Base-by-base conservation (phyloP, 1,284 basidiomycete species). In the Papiliotrema laurentii region DNA sequence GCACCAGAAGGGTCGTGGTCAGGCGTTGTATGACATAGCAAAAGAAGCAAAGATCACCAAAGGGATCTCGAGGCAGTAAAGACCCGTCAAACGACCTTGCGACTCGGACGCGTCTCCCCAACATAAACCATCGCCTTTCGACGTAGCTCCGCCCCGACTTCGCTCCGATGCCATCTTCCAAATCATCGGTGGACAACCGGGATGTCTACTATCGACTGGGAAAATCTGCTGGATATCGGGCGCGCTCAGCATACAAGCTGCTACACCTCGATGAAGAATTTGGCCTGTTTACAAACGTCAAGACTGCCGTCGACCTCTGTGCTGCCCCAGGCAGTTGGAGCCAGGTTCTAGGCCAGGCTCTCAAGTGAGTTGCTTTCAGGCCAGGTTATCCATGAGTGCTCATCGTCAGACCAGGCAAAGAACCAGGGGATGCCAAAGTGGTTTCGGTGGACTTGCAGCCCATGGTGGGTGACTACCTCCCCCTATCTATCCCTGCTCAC, bases 381-480 rank as follows among this genome's bases (percentile, higher is more conserved):
- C 26, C 30, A 31, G 31, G n/a, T 28, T 14, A 24, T 40, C 21
- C 34, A 16, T 13, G 21, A 27, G 25, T 24, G 30, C 31, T 22
- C 5, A 42, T 24, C n/a, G 2, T 43, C n/a, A 56, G 54, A 35
- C 50, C 47, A 3, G 47, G 55, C 19, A 55, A 50, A 25, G 47
- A 45, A n/a, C 16, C 21, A 25, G 52, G 28, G 6, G 47, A 49
- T 13, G 19, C 25, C 4, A 72, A 67, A 31, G 76, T 81, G 35
- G 78, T 81, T 9, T 77, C 78, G 4, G 72, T 81, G 11, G 80
- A 81, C 58, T 62, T 81, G 26, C 80, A 81, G 59, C 75, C 79
- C 5, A 81, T 81, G 79, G 74, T 74, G 22, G 39, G 67, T 49
- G 1, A 11, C 10, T 21, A 31, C 28, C 2, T 24, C 9, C 3